These are phyloP conservation scores for Plasmodium adleri DNA, from an alignment of 169 alveolate species.

Conservation along the genomic window DNA sequence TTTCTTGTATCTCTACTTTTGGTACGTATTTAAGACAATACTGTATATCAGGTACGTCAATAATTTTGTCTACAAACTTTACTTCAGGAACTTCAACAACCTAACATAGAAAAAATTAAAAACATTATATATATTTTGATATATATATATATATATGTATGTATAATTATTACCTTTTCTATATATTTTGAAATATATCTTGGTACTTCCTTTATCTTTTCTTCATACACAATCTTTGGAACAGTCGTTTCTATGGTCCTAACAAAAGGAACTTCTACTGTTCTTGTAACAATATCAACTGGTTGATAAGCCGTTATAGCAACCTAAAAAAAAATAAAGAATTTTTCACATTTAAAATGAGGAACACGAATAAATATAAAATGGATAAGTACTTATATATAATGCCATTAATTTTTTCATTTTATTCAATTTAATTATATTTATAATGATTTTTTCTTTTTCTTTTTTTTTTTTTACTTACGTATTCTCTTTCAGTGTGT, in stretches of 20 bases:
- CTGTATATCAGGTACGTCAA: slow-evolving; percentile 86
- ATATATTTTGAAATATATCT: slow-evolving; percentile 85
- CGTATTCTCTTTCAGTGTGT: slow-evolving; percentile 84
- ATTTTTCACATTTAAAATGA: no score
- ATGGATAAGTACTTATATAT: not conserved
- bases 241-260: slow-evolving; percentile 86
- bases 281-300: slow-evolving; percentile 82
- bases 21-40: slow-evolving; percentile 86
- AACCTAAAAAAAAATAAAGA: slow-evolving; percentile 69
- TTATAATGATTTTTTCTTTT: not conserved
- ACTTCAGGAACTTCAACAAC: slow-evolving; percentile 89
- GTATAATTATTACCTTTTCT: slow-evolving; percentile 80
- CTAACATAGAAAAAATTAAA: slow-evolving; percentile 20
- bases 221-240: slow-evolving; percentile 88
- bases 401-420: not conserved
- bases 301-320: slow-evolving; percentile 87
- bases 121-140: not conserved
- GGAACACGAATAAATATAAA: not conserved
- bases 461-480: not conserved
- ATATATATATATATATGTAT: not conserved
- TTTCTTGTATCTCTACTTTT: slow-evolving; percentile 87
- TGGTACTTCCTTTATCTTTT: slow-evolving; percentile 88
- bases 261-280: slow-evolving; percentile 88
- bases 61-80: slow-evolving; percentile 86
- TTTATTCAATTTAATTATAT: not conserved